Percentiles rank a stretch among this genome's conserved stretches.
These are phyloP conservation scores for Suillus cothurnatus DNA, from an alignment of 768 basidiomycete genomes.

Conservation along the genomic window DNA sequence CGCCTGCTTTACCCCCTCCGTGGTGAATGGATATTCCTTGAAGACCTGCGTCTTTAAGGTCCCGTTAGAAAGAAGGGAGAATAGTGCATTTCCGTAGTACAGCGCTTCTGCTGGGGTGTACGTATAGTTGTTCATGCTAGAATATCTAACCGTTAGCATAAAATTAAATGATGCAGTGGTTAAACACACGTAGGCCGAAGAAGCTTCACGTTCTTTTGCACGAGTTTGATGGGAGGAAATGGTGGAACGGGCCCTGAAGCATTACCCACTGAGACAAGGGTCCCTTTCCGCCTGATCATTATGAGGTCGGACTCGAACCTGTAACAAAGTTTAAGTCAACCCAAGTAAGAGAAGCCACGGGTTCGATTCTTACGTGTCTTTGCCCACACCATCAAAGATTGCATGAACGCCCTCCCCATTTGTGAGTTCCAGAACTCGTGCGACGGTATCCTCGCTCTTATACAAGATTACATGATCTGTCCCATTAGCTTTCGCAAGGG, in stretches of 20 bases:
- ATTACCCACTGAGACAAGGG: slow-evolving; percentile 89
- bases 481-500: slow-evolving; percentile 74
- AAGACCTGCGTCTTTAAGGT: slow-evolving; percentile 66
- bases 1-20: slow-evolving; percentile 74
- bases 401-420: slow-evolving; percentile 82
- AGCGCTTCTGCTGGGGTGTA: slow-evolving; percentile 72
- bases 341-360: neutral
- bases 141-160: slow-evolving; percentile 15
- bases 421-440: slow-evolving; percentile 74
- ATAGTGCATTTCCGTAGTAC: slow-evolving; percentile 67
- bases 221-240: slow-evolving; percentile 71
- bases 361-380: slow-evolving; percentile 72
- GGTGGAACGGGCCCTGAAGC: slow-evolving; percentile 85
- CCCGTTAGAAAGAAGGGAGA: slow-evolving; percentile 58
- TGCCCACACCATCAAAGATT: slow-evolving; percentile 95
- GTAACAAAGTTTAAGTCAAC: slow-evolving; percentile 13
- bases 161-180: neutral
- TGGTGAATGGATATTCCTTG: slow-evolving; percentile 82
- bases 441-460: slow-evolving; percentile 70
- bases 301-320: slow-evolving; percentile 83
- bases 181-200: slow-evolving; percentile 69
- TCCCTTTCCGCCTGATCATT: slow-evolving; percentile 83
- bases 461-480: slow-evolving; percentile 89
- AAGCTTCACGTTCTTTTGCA: slow-evolving; percentile 80
- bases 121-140: slow-evolving; percentile 71